phyloP scores from a whole-genome alignment of 2,329 filamentous ascomycete species.

The Pochonia chlamydosporia region DNA sequence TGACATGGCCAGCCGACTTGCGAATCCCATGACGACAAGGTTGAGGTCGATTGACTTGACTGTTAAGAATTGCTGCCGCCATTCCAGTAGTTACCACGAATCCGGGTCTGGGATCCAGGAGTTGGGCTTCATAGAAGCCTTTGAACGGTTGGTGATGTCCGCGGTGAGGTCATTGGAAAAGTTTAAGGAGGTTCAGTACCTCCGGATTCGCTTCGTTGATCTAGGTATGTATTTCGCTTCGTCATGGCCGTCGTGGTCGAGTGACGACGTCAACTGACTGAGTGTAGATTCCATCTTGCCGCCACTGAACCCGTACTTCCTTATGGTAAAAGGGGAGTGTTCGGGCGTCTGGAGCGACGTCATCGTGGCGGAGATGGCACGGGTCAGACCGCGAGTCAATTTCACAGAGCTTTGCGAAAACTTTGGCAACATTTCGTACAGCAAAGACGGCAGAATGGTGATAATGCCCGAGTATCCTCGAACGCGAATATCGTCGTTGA shows the following conservation, averaged over 20 bases:
- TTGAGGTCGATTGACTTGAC: conserved; percentile 65
- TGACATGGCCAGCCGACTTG: conserved; percentile 45
- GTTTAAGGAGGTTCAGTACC: conserved; percentile 53
- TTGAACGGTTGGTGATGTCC: conserved; percentile 61
- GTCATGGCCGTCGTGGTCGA: not conserved
- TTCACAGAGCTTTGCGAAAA: conserved; percentile 60
- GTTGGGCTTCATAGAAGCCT: conserved; percentile 64
- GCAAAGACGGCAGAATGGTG: conserved; percentile 53
- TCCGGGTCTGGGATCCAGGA: conserved; percentile 66
- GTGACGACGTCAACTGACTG: not conserved
- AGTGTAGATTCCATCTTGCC: conserved; percentile 60
- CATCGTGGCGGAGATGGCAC: conserved; percentile 56
- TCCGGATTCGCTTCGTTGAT: conserved; percentile 71
- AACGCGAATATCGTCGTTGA: conserved; percentile 48
- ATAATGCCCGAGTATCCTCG: conserved; percentile 51
- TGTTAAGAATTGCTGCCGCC: conserved; percentile 68
- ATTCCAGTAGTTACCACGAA: conserved; percentile 50
- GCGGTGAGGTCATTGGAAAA: conserved; percentile 55
- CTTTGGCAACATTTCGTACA: conserved; percentile 54
- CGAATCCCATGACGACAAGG: conserved; percentile 40
- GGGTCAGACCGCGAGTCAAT: conserved; percentile 49
- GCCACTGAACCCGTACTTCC: conserved; percentile 67
- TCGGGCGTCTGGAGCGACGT: conserved; percentile 67
- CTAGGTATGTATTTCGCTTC: conserved; percentile 41
- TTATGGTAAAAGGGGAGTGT: conserved; percentile 53